A percentile compares a stretch with the other conserved stretches of the same genome.
Evolutionary conservation across 1,284 basidiomycete genomes (phyloP).

Genomic region (Pulveroboletus ridleyi): DNA sequence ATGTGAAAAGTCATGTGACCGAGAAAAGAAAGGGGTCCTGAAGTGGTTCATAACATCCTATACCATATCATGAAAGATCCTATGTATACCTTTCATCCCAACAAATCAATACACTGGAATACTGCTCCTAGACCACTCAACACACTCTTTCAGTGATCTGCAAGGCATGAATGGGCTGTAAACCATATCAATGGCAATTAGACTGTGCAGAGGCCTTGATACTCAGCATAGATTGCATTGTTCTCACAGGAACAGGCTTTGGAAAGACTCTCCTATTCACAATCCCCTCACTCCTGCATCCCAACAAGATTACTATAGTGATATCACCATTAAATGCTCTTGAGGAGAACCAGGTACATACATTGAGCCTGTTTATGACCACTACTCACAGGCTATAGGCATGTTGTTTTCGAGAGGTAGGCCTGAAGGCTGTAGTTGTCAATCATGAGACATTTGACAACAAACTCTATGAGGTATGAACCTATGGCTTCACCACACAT

Average conservation of each 20-base stretch:
- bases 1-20: too few species aligned
- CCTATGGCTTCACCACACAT: neutral
- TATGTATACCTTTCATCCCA: too few species aligned
- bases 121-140: too few species aligned
- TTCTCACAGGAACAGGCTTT: slow-evolving; percentile 6
- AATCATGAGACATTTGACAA: neutral
- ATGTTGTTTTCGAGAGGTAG: neutral
- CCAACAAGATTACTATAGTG: slow-evolving; percentile 9
- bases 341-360: slow-evolving; percentile 6
- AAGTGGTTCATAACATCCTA: too few species aligned
- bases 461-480: neutral
- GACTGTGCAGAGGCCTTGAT: slow-evolving; percentile 5
- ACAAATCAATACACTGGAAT: too few species aligned
- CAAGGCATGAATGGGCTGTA: neutral
- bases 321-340: slow-evolving; percentile 8
- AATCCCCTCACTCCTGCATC: neutral
- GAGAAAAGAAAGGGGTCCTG: too few species aligned
- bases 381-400: neutral
- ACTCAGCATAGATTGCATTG: slow-evolving; percentile 5
- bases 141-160: neutral
- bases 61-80: too few species aligned
- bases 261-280: slow-evolving; percentile 10
- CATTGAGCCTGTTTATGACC: too few species aligned
- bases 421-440: neutral
- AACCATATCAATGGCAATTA: slow-evolving; percentile 12